phyloP scores from a whole-genome alignment of 495 filamentous ascomycete genomes.

The Hypoxylon intermedium region DNA sequence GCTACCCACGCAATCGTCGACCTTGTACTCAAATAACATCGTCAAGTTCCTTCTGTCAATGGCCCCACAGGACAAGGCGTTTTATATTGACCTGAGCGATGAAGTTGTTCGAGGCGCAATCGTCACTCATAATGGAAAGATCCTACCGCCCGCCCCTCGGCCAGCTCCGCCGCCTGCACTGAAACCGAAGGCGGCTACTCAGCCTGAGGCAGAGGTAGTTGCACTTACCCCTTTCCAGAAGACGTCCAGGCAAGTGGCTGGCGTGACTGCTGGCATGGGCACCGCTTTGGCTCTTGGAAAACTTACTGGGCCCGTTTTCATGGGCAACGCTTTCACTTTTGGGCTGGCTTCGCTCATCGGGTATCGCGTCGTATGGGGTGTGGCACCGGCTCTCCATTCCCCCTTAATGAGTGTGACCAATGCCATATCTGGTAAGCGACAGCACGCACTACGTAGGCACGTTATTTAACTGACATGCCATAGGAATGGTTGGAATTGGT shows the following conservation, averaged over 20 bases:
- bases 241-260: constrained; percentile 70
- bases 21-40: constrained; percentile 86
- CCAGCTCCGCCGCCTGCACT: constrained; percentile 72
- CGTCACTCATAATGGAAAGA: constrained; percentile 74
- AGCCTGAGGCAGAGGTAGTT: constrained; percentile 63
- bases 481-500: constrained; percentile 77
- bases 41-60: constrained; percentile 82
- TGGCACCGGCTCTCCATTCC: constrained; percentile 76
- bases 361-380: constrained; percentile 83
- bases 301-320: constrained; percentile 76
- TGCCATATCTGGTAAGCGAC: constrained; percentile 71
- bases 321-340: constrained; percentile 82
- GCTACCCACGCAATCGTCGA: constrained; percentile 80
- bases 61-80: constrained; percentile 73
- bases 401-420: constrained; percentile 88
- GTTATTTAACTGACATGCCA: background rate
- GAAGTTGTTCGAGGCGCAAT: constrained; percentile 83
- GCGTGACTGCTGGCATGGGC: constrained; percentile 76
- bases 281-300: constrained; percentile 75
- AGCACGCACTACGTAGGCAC: background rate
- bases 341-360: constrained; percentile 79
- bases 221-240: constrained; percentile 81
- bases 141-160: constrained; percentile 74
- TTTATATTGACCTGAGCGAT: constrained; percentile 75
- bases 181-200: constrained; percentile 54